Evolutionary conservation across 129 eudicot species (phyloP).

Genomic region (Dittrichia graveolens): DNA sequence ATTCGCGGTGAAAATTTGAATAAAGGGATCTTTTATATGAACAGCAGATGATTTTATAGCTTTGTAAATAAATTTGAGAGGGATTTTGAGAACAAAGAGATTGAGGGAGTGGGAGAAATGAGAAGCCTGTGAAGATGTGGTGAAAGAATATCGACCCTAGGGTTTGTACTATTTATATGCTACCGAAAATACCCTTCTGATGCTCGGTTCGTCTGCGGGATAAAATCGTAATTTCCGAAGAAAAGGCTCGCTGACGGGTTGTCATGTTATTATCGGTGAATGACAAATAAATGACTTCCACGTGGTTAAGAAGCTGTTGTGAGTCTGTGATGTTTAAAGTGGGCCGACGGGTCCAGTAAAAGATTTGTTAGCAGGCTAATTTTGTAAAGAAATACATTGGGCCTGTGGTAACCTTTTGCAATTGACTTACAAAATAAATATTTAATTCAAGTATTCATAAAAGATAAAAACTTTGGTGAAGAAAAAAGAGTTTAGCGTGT

Average conservation of each 20-base stretch:
- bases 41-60: constrained; percentile 32
- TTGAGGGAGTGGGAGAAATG: constrained; percentile 22
- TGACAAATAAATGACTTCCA: constrained; percentile 14
- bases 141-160: constrained; percentile 23
- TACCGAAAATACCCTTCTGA: constrained; percentile 26
- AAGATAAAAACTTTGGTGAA: no score
- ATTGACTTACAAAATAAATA: no score
- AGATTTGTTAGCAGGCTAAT: background rate
- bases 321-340: background rate
- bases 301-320: background rate
- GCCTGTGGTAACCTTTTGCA: background rate
- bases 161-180: constrained; percentile 12
- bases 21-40: constrained; percentile 29
- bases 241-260: background rate
- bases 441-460: no score
- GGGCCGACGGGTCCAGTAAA: background rate
- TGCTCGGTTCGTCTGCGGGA: background rate
- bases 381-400: background rate
- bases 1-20: constrained; percentile 32
- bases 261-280: constrained; percentile 16
- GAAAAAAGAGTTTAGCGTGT: no score
- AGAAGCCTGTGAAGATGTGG: constrained; percentile 35
- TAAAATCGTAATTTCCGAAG: background rate
- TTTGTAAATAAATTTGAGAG: no score
- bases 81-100: constrained; percentile 29